phyloP scores from a whole-genome alignment of 116 monocot species.

The Dioscorea cayenensis region DNA sequence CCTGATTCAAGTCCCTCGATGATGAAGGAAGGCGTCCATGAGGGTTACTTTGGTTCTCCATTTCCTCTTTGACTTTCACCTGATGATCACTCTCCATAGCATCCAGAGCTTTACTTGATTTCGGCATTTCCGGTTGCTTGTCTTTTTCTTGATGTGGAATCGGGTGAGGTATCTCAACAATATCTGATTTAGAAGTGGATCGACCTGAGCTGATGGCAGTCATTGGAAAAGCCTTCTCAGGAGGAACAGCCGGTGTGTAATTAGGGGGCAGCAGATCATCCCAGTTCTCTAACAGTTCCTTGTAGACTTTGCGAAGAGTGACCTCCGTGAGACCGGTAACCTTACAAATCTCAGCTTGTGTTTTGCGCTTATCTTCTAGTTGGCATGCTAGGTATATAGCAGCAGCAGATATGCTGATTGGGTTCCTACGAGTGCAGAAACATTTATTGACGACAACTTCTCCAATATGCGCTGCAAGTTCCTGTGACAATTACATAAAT shows the following conservation, averaged over 20 bases:
- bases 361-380: slow-evolving; percentile 93
- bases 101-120: slow-evolving; percentile 26
- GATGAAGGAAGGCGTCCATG: slow-evolving; percentile 8
- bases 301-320: slow-evolving; percentile 94
- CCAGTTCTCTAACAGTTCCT: slow-evolving; percentile 93
- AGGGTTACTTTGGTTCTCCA: slow-evolving; percentile 7
- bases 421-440: slow-evolving; percentile 93
- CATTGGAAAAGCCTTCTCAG: slow-evolving; percentile 92
- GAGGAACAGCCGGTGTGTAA: slow-evolving; percentile 91
- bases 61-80: slow-evolving; percentile 23
- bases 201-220: slow-evolving; percentile 57
- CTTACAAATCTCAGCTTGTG: slow-evolving; percentile 97
- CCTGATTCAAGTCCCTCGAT: slow-evolving; percentile 32
- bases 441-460: slow-evolving; percentile 96
- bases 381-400: slow-evolving; percentile 97
- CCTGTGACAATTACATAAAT: slow-evolving; percentile 31
- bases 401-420: slow-evolving; percentile 96
- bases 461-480: slow-evolving; percentile 95
- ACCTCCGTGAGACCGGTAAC: slow-evolving; percentile 97
- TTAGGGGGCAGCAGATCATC: slow-evolving; percentile 85
- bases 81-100: slow-evolving; percentile 16
- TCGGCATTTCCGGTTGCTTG: slow-evolving; percentile 22
- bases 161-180: slow-evolving; percentile 25
- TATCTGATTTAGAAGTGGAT: slow-evolving; percentile 34
- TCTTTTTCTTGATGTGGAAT: slow-evolving; percentile 37